Evolutionary conservation across 2,329 filamentous ascomycete genomes (phyloP).

Genomic region (Sclerotinia subarctica): DNA sequence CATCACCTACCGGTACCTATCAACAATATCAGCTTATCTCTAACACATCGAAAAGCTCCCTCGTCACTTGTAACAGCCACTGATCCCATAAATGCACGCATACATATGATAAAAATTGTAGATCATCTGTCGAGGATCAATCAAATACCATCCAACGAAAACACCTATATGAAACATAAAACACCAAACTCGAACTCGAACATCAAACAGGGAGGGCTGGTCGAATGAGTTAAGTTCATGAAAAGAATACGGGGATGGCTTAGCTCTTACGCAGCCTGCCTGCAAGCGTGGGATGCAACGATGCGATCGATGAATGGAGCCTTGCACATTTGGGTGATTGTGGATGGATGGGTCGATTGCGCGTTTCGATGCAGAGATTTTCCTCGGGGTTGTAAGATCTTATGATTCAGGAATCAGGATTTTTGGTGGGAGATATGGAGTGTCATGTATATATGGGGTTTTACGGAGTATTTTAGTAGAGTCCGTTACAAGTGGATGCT

Average conservation of each 20-base stretch:
- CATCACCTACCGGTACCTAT: too few relatives aligned
- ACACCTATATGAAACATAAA: too few relatives aligned
- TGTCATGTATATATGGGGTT: neutral
- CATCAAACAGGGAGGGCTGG: neutral
- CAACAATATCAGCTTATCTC: neutral
- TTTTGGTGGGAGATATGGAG: neutral
- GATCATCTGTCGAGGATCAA: too few relatives aligned
- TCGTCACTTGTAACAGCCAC: neutral
- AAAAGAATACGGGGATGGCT: neutral
- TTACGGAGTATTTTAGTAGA: too few relatives aligned
- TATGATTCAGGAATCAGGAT: neutral
- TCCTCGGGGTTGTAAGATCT: neutral
- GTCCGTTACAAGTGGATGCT: too few relatives aligned
- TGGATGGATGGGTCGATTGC: neutral
- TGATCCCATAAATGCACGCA: neutral
- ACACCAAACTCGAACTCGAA: too few relatives aligned
- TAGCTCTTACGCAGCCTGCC: neutral
- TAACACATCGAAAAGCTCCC: neutral
- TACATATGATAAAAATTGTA: too few relatives aligned
- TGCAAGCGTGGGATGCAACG: neutral
- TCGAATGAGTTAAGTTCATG: neutral
- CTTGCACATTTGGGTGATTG: neutral
- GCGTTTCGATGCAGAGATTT: neutral
- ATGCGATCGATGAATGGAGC: neutral
- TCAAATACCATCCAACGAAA: too few relatives aligned